Conservation (phyloP, 495 filamentous ascomycete species). For the Penicillium crystallinum region DNA sequence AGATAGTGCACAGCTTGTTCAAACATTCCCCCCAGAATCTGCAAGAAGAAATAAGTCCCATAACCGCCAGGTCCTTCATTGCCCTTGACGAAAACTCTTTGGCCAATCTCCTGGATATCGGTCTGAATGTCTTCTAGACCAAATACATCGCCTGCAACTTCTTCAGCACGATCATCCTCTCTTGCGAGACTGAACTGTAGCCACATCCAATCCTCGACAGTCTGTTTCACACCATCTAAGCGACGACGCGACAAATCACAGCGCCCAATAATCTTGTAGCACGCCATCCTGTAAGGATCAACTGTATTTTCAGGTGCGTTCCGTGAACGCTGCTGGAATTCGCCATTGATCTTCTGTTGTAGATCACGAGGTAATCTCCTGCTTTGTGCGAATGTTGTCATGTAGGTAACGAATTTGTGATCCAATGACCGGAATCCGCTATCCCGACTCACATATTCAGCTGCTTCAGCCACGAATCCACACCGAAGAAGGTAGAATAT, state of each 20-base stretch:
- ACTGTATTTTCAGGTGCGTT: constrained; percentile 81
- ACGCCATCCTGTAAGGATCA: constrained; percentile 94
- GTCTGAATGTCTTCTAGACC: constrained; percentile 79
- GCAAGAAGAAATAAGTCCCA: constrained; percentile 87
- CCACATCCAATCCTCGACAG: constrained; percentile 95
- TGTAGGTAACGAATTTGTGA: constrained; percentile 83
- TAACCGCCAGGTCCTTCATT: constrained; percentile 68
- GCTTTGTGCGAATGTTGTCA: constrained; percentile 69
- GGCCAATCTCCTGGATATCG: constrained; percentile 81
- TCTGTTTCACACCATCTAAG: constrained; percentile 73
- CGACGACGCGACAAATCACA: constrained; percentile 79
- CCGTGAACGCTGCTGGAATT: constrained; percentile 77
- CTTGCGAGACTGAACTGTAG: constrained; percentile 88
- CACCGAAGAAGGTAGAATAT: constrained; percentile 88
- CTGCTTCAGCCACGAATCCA: constrained; percentile 78
- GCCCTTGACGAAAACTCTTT: constrained; percentile 75
- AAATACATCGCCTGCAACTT: constrained; percentile 82
- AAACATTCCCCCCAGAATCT: constrained; percentile 88
- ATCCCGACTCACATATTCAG: constrained; percentile 76
- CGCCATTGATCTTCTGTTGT: constrained; percentile 78
- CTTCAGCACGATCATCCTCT: constrained; percentile 75
- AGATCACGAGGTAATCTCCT: constrained; percentile 68
- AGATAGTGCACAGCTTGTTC: constrained; percentile 90
- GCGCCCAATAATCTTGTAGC: constrained; percentile 95
- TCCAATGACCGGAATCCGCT: constrained; percentile 82